Base-by-base conservation (phyloP, 345 rosid genomes). In the Gossypioides kirkii region DNA sequence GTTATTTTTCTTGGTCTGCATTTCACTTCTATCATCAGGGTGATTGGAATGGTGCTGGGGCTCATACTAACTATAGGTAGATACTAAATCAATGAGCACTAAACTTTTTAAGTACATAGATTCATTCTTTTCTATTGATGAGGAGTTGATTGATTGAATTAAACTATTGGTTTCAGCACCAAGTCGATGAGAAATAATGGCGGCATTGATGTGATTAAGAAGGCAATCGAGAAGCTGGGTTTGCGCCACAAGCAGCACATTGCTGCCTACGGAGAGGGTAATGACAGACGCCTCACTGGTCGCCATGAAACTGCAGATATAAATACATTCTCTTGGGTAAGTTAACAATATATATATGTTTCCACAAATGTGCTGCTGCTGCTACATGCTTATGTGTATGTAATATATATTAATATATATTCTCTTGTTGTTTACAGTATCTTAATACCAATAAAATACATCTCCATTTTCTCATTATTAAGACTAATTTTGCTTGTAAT, bases 21-120 rank as follows among this genome's bases (percentile, higher is more conserved):
- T 61, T 20, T 52, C 38, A 43, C 14, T 13, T 17, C 13, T 1
- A 11, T 25, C 4, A 23, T 18, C 72, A 86, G 92, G 98, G 98
- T 28, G 94, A 92, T 28, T 92, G 98, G 98, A 92, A 92, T 65
- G 98, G 98, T 13, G 98, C 98, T 14, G 96, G 98, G 43, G 94
- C 98, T 32, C 98, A 92, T 84, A 87, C 94, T 0, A 92, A 90
- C 41, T 92, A 90, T 84, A 88, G 97, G 97, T 77, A 69, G 52
- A 17, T 80, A 16, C 43, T 32, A 1, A 64, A 38, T 9, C 23
- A 36, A n/a, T 3, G 6, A 26, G 67, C 46, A 32, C 46, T 38
- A 62, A 1, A 36, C 26, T 62, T 3, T 38, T 8, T 36, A 36
- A 2, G 67, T 22, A 17, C 18, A 3, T 17, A 60, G 38, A 32